phyloP scores from a whole-genome alignment of 148 eudicot genomes.

The Linanthus parryae region DNA sequence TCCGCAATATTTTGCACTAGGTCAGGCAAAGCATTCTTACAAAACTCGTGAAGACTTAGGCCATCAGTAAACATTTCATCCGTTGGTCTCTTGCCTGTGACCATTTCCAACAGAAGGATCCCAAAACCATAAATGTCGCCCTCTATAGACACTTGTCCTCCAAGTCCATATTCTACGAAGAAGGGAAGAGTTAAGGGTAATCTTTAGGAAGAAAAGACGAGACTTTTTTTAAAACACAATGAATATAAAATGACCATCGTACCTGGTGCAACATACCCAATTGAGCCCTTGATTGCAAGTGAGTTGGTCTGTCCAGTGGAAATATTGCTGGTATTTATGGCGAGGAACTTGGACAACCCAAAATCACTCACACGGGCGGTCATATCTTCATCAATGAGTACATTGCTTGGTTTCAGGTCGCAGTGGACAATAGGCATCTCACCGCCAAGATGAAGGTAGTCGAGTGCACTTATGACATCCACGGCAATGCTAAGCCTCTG shows the following conservation, averaged over 20 bases:
- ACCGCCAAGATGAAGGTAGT: conserved; percentile 6
- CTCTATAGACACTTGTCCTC: background rate
- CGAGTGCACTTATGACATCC: background rate
- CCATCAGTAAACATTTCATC: conserved; percentile 11
- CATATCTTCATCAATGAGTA: conserved; percentile 2
- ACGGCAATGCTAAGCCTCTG: conserved; percentile 6
- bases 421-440: conserved; percentile 8
- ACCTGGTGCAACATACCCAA: conserved; percentile 8
- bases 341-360: background rate
- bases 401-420: too few species aligned
- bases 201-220: too few species aligned
- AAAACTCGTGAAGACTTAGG: background rate
- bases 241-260: too few species aligned
- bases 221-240: background rate
- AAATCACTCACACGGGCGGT: conserved; percentile 7
- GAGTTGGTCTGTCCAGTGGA: background rate
- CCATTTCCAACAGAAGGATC: conserved; percentile 12
- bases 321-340: background rate
- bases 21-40: background rate
- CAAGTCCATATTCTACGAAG: conserved; percentile 3
- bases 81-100: conserved; percentile 20
- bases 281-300: background rate
- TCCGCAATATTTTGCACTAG: conserved; percentile 3
- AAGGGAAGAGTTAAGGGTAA: background rate
- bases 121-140: conserved; percentile 16